Percentiles rank a stretch among this genome's conserved stretches.
phyloP scores from a whole-genome alignment of 208 protist genomes.

The Trypanosoma caninum region DNA sequence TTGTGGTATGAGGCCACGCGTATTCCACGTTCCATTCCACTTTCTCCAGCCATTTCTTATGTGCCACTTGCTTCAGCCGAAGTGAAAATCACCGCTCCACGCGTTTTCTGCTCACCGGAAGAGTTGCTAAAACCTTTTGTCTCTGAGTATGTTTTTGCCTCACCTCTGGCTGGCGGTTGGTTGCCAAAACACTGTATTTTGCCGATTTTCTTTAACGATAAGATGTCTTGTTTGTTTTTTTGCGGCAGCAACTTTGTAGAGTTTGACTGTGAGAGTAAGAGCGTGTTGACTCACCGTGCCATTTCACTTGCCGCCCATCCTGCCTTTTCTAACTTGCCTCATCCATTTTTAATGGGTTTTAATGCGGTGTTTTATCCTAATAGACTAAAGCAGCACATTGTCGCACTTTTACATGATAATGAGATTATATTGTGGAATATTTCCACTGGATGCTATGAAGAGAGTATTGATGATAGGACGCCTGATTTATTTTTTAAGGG shows the following conservation, averaged over 20 bases:
- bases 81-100: slow-evolving; percentile 25
- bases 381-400: slow-evolving; percentile 19
- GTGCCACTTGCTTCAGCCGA: not conserved
- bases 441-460: slow-evolving; percentile 1
- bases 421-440: slow-evolving; percentile 63
- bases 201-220: slow-evolving; percentile 30
- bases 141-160: slow-evolving; percentile 24
- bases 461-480: slow-evolving; percentile 13
- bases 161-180: slow-evolving; percentile 26
- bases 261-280: slow-evolving; percentile 18
- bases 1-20: slow-evolving; percentile 46
- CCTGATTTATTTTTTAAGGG: slow-evolving; percentile 26
- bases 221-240: slow-evolving; percentile 40
- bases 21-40: not conserved
- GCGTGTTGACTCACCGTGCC: slow-evolving; percentile 18
- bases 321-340: slow-evolving; percentile 47
- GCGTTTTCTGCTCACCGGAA: slow-evolving; percentile 13
- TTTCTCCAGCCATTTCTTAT: slow-evolving; percentile 16
- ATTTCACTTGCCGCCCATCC: slow-evolving; percentile 26
- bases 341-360: slow-evolving; percentile 53
- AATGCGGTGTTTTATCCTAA: slow-evolving; percentile 65
- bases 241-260: slow-evolving; percentile 54
- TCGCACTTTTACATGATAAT: slow-evolving; percentile 47
- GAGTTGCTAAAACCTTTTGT: slow-evolving; percentile 16
- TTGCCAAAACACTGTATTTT: slow-evolving; percentile 37